Evolutionary conservation across 2,329 filamentous ascomycete species (phyloP).

Genomic region (Phyllosticta capitalensis): DNA sequence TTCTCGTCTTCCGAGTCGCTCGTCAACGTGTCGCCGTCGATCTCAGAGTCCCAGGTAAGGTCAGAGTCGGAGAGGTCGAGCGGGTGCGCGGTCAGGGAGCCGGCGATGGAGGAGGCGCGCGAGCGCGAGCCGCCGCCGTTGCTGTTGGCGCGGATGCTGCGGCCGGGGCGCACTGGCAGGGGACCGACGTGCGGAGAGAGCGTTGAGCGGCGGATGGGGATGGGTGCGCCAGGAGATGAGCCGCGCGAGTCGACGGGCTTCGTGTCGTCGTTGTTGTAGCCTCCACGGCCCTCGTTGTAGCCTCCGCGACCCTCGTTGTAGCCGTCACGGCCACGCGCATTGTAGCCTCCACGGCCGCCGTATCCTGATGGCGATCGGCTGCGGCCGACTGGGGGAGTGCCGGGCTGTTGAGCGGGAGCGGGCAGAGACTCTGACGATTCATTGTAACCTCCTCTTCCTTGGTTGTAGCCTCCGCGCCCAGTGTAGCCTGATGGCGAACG

Average conservation of each 20-base stretch:
- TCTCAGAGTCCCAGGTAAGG: conserved; percentile 32
- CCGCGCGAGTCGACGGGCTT: conserved; percentile 22
- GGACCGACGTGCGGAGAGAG: conserved; percentile 24
- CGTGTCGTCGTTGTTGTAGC: conserved; percentile 21
- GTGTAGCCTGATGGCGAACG: conserved; percentile 15
- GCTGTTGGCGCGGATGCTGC: conserved; percentile 23
- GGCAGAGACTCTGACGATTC: conserved; percentile 11
- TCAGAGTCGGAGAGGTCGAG: conserved; percentile 23
- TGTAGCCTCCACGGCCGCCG: conserved; percentile 25
- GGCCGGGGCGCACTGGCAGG: conserved; percentile 21
- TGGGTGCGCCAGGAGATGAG: conserved; percentile 16
- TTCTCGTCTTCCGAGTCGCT: conserved; percentile 14
- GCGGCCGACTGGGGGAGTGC: conserved; percentile 1
- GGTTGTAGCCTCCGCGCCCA: conserved; percentile 25
- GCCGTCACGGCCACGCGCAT: conserved; percentile 21
- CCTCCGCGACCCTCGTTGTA: conserved; percentile 25
- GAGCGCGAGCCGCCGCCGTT: conserved; percentile 19
- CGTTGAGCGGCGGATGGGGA: conserved; percentile 21
- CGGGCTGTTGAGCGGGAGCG: not conserved
- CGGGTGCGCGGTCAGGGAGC: conserved; percentile 16
- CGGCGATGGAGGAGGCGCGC: conserved; percentile 13
- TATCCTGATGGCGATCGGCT: conserved; percentile 14
- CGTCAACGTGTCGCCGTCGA: conserved; percentile 23
- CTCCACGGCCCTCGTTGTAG: conserved; percentile 23
- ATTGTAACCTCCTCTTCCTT: conserved; percentile 13